A percentile compares a stretch with the other conserved stretches of the same genome.
Evolutionary conservation across 352 stramenopile species (phyloP).

Genomic region (Aphanomyces cochlioides): DNA sequence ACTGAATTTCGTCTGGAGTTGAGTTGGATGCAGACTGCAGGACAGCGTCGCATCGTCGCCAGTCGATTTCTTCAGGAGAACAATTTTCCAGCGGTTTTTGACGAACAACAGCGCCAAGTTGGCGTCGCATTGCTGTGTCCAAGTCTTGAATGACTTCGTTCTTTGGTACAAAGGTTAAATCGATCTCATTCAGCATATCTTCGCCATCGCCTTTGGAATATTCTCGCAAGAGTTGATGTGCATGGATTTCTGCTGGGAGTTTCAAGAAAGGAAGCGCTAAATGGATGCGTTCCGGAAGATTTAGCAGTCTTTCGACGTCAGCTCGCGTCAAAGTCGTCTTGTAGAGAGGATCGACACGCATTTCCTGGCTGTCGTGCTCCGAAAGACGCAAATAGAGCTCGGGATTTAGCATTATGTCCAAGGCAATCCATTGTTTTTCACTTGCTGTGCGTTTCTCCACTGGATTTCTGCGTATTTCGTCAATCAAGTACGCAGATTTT

Average conservation of each 20-base stretch:
- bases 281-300: conserved; percentile 55
- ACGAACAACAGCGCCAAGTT: neutral
- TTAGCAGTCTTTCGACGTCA: conserved; percentile 49
- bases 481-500: conserved; percentile 10
- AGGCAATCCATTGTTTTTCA: conserved; percentile 61
- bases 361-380: conserved; percentile 62
- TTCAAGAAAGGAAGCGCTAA: conserved; percentile 76
- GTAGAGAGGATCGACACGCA: conserved; percentile 49
- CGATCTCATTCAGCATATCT: conserved; percentile 23
- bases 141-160: neutral
- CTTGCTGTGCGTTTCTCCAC: conserved; percentile 44
- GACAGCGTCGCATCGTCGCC: neutral
- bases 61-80: neutral
- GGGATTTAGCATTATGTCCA: conserved; percentile 63
- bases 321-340: conserved; percentile 40
- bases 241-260: conserved; percentile 48
- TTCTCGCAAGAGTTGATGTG: conserved; percentile 57
- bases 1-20: neutral
- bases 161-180: conserved; percentile 4
- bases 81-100: neutral
- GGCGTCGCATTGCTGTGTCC: neutral
- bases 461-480: conserved; percentile 46
- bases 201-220: conserved; percentile 72
- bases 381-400: conserved; percentile 54
- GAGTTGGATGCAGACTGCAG: neutral